These are phyloP conservation scores for Ilyonectria sp. DNA, from an alignment of 2,329 filamentous ascomycete species.

Conservation along the genomic window DNA sequence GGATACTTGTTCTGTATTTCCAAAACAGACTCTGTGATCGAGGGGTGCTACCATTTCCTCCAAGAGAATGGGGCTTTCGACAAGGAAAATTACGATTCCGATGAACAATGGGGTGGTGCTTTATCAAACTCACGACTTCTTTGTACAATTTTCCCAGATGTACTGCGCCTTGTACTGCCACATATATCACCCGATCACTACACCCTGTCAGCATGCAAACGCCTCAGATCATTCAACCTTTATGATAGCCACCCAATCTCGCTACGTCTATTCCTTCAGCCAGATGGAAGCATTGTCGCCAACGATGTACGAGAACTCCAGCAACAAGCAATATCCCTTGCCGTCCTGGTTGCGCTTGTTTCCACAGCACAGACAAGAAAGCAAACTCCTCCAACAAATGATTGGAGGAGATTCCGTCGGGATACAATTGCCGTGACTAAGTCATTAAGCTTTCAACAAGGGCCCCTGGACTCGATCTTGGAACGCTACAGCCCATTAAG, in stretches of 20 bases:
- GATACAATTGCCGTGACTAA: neutral
- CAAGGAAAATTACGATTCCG: neutral
- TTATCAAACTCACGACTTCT: no score
- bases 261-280: neutral
- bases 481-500: no score
- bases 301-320: neutral
- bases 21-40: no score
- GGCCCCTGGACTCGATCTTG: neutral
- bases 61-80: neutral
- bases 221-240: neutral
- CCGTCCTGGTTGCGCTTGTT: neutral
- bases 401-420: neutral
- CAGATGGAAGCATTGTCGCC: neutral
- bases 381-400: neutral
- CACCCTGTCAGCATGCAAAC: neutral
- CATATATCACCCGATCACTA: neutral
- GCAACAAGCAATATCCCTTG: neutral
- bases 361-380: neutral
- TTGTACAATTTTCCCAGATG: neutral
- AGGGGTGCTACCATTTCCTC: neutral
- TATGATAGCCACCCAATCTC: neutral
- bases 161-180: neutral
- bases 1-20: no score
- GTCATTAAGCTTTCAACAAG: neutral
- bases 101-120: accelerated